Evolutionary conservation across 352 stramenopile species (phyloP).

Genomic region (Thalassiosira hispida): DNA sequence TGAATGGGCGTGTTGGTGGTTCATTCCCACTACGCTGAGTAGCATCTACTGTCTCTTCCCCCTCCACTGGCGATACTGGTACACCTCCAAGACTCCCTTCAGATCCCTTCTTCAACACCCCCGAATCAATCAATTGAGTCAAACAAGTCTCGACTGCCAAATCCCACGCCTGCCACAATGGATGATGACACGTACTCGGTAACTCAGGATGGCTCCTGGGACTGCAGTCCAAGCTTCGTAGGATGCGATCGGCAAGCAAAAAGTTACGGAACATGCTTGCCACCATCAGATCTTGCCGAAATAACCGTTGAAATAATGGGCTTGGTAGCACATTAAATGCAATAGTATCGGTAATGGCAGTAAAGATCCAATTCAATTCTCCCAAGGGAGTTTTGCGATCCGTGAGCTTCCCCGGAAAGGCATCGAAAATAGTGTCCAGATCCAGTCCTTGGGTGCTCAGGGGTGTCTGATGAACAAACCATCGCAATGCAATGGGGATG

Average conservation of each 20-base stretch:
- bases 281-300: constrained; percentile 98
- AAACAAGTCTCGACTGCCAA: constrained; percentile 97
- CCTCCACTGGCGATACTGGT: constrained; percentile 10
- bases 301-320: constrained; percentile 97
- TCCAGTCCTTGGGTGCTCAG: constrained; percentile 70
- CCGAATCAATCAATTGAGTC: constrained; percentile 91
- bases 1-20: neutral
- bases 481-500: constrained; percentile 97
- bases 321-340: constrained; percentile 98
- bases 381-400: constrained; percentile 86
- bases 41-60: constrained; percentile 12
- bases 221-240: constrained; percentile 88
- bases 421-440: constrained; percentile 83
- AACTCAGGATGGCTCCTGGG: constrained; percentile 93
- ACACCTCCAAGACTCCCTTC: neutral
- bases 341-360: constrained; percentile 99
- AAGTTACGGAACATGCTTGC: constrained; percentile 98
- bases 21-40: neutral
- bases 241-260: constrained; percentile 96
- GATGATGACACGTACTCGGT: constrained; percentile 93
- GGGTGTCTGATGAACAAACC: constrained; percentile 92
- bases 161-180: constrained; percentile 98
- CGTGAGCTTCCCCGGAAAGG: constrained; percentile 91
- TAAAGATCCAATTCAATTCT: constrained; percentile 99
- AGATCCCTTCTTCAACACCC: constrained; percentile 46